Percentiles rank a stretch among this genome's conserved stretches.
These are phyloP conservation scores for Talaromyces verruculosus DNA, from an alignment of 2,329 filamentous ascomycete species.

Conservation along the genomic window DNA sequence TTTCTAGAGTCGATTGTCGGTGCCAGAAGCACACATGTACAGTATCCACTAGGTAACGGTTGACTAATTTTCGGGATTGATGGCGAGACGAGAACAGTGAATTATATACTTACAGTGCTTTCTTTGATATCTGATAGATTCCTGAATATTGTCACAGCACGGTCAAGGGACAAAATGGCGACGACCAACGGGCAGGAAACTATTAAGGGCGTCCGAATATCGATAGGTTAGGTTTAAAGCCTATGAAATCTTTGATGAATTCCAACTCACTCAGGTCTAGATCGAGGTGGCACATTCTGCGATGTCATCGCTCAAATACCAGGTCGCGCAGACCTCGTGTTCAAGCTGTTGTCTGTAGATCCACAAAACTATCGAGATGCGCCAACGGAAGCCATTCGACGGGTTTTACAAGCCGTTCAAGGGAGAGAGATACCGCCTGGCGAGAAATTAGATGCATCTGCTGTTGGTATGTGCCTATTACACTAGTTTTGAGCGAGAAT, in stretches of 20 bases:
- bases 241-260: background rate
- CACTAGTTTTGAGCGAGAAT: background rate
- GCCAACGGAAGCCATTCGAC: slow-evolving; percentile 79
- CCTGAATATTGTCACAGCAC: background rate
- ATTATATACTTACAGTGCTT: background rate
- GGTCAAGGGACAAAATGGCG: background rate
- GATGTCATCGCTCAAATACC: slow-evolving; percentile 31
- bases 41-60: background rate
- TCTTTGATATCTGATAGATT: background rate
- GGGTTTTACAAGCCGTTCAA: slow-evolving; percentile 58
- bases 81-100: background rate
- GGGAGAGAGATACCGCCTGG: slow-evolving; percentile 25
- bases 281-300: slow-evolving; percentile 34
- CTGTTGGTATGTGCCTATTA: slow-evolving; percentile 36
- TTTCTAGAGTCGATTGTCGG: background rate
- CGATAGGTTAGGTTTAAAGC: background rate
- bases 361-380: slow-evolving; percentile 34
- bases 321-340: slow-evolving; percentile 28
- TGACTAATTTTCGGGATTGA: background rate
- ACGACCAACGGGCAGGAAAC: background rate
- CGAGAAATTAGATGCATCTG: slow-evolving; percentile 20
- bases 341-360: slow-evolving; percentile 35
- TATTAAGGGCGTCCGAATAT: background rate
- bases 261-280: slow-evolving; percentile 5
- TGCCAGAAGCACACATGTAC: background rate